Evolutionary conservation across 2,329 filamentous ascomycete genomes (phyloP), one percentile per base, ranked within the genome.

Genomic region (Magnaporthiopsis incrustans): DNA sequence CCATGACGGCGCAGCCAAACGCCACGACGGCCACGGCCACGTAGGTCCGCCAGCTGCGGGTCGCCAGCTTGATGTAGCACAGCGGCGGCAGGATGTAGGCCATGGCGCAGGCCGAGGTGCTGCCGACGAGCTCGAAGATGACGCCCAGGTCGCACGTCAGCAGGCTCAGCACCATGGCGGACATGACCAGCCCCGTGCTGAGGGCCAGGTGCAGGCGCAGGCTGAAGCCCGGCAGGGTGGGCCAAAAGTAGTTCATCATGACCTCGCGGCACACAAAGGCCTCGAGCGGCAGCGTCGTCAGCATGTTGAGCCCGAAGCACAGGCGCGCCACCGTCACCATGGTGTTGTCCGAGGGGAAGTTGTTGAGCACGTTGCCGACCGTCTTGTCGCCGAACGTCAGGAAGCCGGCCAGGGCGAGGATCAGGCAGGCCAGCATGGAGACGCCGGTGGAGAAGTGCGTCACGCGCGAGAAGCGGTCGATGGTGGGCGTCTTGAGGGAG

Each of bases 261-360:
- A 97, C 93, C 77, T 97, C 95, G 72, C 95, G 87, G 77, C 95
- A 99, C 64, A 99, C 95, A 75, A 99, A 99, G 22, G 92, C 93
- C 80, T 99, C 95, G 66, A 99, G 88, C 0, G 95, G 95, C 50
- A 99, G 81, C 1, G 95, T 98, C 18, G 95, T 97, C 71, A 99
- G 86, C 95, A 99, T 99, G 81, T 99, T 99, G 69, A 99, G 84
- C 2, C 95, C 95, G 73, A 99, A 98, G 77, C 92, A 97, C 62
- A 99, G 83, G 63, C 95, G 89, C 27, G 95, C 95, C 65, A 99
- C 83, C 76, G 97, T 98, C 73, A 98, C 92, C 86, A 98, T 89
- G 70, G 89, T 82, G 76, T 97, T 98, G 77, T 96, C 87, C 26
- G 87, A 82, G 1, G 93, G 90, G 73, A 99, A 98, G 78, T 99